These are phyloP conservation scores for Pyrus communis DNA, from an alignment of 306 rosid species.

Conservation along the genomic window DNA sequence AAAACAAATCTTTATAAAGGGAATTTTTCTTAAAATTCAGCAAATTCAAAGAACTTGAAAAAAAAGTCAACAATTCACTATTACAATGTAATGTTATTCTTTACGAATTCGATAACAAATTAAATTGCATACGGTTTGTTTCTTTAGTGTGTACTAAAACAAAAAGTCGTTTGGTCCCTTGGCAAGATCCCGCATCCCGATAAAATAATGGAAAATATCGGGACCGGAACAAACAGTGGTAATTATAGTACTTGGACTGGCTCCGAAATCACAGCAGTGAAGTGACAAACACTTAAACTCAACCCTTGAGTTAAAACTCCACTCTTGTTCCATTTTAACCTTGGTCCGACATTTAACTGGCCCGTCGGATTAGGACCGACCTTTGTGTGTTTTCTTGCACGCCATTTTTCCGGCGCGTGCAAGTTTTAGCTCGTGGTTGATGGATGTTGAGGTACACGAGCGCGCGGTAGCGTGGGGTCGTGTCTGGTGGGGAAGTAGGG, in stretches of 20 bases:
- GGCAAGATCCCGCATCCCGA: not conserved
- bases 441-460: not conserved
- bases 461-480: not conserved
- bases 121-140: rapidly evolving
- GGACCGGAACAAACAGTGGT: not conserved
- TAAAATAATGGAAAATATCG: not conserved
- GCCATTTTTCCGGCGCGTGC: not conserved
- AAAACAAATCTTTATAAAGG: not conserved
- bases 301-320: not conserved
- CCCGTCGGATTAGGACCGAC: not conserved
- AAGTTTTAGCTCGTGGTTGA: no score
- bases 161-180: not conserved
- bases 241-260: not conserved
- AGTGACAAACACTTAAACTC: not conserved
- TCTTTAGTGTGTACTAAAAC: no score
- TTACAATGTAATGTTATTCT: no score
- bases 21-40: not conserved
- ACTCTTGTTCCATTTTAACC: not conserved
- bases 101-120: no score
- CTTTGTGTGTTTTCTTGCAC: no score
- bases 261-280: not conserved
- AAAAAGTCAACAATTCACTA: not conserved
- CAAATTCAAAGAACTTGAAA: not conserved
- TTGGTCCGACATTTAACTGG: not conserved
- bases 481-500: conserved; percentile 24